phyloP scores from a whole-genome alignment of 495 filamentous ascomycete genomes.

The Beverwykella pulmonaria region DNA sequence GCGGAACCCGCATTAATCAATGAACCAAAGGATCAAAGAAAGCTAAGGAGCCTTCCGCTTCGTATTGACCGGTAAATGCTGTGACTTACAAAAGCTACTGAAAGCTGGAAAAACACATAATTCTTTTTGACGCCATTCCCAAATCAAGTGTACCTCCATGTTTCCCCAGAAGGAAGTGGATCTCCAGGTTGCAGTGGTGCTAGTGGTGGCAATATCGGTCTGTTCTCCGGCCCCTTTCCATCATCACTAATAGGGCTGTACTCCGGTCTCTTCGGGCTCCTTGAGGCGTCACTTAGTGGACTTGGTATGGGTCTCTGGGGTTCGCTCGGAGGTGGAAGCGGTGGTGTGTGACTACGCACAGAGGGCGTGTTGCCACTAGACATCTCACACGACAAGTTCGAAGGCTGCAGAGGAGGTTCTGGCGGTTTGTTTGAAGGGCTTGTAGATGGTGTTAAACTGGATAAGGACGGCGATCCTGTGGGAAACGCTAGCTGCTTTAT shows the following conservation, averaged over 20 bases:
- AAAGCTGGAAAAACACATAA: too few relatives aligned
- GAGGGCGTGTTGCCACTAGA: neutral
- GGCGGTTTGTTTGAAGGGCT: neutral
- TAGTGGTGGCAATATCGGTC: conserved; percentile 8
- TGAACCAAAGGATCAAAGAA: too few relatives aligned
- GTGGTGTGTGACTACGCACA: neutral
- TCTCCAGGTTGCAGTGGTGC: conserved; percentile 16
- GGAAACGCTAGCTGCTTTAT: conserved; percentile 19
- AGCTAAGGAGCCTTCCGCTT: too few relatives aligned
- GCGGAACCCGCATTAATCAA: too few relatives aligned
- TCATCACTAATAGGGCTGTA: conserved; percentile 33
- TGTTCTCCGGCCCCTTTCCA: conserved; percentile 6
- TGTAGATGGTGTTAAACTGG: neutral
- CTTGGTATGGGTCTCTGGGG: conserved; percentile 30
- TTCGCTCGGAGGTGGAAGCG: conserved; percentile 10
- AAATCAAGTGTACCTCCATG: conserved; percentile 33
- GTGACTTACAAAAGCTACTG: too few relatives aligned
- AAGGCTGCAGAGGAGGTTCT: neutral
- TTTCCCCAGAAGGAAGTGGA: conserved; percentile 24
- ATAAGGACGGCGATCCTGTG: conserved; percentile 1
- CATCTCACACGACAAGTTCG: neutral
- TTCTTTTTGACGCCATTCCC: neutral
- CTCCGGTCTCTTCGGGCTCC: conserved; percentile 34
- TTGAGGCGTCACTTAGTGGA: conserved; percentile 28
- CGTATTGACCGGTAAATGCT: too few relatives aligned